These are phyloP conservation scores for Penicillium palitans DNA, from an alignment of 2,329 filamentous ascomycete genomes.

Conservation along the genomic window DNA sequence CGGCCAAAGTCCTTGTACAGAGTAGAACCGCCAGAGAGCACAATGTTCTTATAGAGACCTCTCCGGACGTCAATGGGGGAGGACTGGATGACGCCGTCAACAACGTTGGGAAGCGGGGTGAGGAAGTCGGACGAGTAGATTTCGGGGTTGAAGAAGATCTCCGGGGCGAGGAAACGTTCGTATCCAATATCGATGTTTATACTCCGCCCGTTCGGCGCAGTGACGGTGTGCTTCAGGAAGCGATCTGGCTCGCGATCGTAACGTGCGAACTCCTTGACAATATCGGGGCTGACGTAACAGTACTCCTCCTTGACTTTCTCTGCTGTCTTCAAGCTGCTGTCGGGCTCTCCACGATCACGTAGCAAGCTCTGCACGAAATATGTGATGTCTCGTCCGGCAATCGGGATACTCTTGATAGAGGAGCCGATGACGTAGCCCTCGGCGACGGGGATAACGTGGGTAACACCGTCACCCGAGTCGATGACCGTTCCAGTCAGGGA, in stretches of 20 bases:
- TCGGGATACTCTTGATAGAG: slow-evolving; percentile 98
- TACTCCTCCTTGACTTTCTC: slow-evolving; percentile 99
- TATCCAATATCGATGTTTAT: slow-evolving; percentile 92
- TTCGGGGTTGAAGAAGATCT: slow-evolving; percentile 99
- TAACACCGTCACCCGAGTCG: slow-evolving; percentile 97
- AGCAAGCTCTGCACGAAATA: slow-evolving; percentile 98
- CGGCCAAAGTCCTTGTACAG: slow-evolving; percentile 98
- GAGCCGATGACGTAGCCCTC: slow-evolving; percentile 99
- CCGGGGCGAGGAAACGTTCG: slow-evolving; percentile 94
- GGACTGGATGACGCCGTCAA: slow-evolving; percentile 95
- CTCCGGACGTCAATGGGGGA: slow-evolving; percentile 96
- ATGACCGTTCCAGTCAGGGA: slow-evolving; percentile 97
- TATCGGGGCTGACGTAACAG: slow-evolving; percentile 97
- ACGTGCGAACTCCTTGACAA: slow-evolving; percentile 95
- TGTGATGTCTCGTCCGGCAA: slow-evolving; percentile 96
- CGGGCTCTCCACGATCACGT: slow-evolving; percentile 91
- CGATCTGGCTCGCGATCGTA: slow-evolving; percentile 91
- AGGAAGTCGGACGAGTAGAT: slow-evolving; percentile 99
- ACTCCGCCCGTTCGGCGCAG: slow-evolving; percentile 79
- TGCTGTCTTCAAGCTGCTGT: slow-evolving; percentile 94
- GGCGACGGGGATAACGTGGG: slow-evolving; percentile 96
- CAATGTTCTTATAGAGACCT: slow-evolving; percentile 99
- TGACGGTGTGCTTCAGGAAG: slow-evolving; percentile 86
- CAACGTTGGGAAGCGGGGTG: slow-evolving; percentile 88
- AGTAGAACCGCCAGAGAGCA: slow-evolving; percentile 93